These are phyloP conservation scores for Ophiostoma populinum DNA, from an alignment of 2,329 filamentous ascomycete species.

Conservation along the genomic window DNA sequence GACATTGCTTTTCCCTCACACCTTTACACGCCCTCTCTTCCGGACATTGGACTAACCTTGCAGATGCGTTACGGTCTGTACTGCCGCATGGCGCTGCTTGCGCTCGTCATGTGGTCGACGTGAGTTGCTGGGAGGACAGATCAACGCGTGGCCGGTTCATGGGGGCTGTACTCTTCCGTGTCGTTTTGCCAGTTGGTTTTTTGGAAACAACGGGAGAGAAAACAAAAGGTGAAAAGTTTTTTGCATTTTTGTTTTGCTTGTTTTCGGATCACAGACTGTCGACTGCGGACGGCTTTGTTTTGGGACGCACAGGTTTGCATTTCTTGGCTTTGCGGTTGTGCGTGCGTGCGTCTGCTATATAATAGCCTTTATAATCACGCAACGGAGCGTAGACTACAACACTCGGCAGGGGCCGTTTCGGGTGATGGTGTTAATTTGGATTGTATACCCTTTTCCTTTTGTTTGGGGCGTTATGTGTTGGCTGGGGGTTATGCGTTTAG, in stretches of 20 bases:
- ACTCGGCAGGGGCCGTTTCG: slow-evolving; percentile 8
- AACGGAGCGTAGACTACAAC: slow-evolving; percentile 10
- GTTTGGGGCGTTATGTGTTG: slow-evolving; percentile 1
- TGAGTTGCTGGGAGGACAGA: slow-evolving; percentile 5
- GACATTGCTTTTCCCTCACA: slow-evolving; percentile 20
- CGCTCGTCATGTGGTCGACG: slow-evolving; percentile 59
- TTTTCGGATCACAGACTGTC: background rate
- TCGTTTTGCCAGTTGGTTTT: slow-evolving; percentile 1
- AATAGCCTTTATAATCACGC: too few relatives aligned
- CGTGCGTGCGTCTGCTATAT: slow-evolving; percentile 5
- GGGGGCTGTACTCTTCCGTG: background rate
- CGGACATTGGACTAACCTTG: background rate
- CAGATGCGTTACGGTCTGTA: slow-evolving; percentile 97
- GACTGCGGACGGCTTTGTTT: background rate
- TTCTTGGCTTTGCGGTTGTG: slow-evolving; percentile 4
- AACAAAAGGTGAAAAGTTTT: slow-evolving; percentile 8
- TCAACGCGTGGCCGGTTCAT: background rate
- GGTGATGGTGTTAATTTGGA: slow-evolving; percentile 8
- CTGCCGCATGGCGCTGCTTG: slow-evolving; percentile 92
- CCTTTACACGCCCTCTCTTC: too few relatives aligned
- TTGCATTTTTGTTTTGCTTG: slow-evolving; percentile 2
- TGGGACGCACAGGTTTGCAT: background rate
- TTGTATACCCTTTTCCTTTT: slow-evolving; percentile 6
- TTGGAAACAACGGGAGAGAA: slow-evolving; percentile 1
- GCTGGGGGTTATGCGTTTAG: slow-evolving; percentile 4